Evolutionary conservation across 2,329 filamentous ascomycete species (phyloP).

Genomic region (Chaetomium olivaceum): DNA sequence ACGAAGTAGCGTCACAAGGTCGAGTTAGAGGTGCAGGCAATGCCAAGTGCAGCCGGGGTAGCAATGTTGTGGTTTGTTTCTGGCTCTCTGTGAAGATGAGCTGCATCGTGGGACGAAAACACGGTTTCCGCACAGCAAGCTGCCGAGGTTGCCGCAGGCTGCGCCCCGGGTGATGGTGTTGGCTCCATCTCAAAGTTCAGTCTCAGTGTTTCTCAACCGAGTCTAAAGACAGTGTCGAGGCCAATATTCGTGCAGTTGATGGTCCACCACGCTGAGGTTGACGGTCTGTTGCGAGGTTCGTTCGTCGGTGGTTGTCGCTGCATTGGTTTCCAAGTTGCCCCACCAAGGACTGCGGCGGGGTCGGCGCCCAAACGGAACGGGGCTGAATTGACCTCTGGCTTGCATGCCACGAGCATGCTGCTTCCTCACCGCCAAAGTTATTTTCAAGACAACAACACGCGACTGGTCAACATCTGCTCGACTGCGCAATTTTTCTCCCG

Average conservation of each 20-base stretch:
- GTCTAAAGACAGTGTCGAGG: background rate
- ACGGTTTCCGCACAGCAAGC: background rate
- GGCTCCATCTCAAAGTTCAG: background rate
- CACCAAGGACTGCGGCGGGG: slow-evolving; percentile 8
- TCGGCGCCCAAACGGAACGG: slow-evolving; percentile 22
- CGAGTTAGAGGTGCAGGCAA: background rate
- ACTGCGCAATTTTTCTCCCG: background rate
- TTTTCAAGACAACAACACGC: slow-evolving; percentile 9
- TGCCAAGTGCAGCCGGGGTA: background rate
- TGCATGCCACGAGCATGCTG: slow-evolving; percentile 2
- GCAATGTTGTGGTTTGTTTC: background rate
- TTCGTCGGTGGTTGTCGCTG: background rate
- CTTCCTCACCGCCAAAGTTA: slow-evolving; percentile 30
- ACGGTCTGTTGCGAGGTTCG: background rate
- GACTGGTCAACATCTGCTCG: slow-evolving; percentile 10
- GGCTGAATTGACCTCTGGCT: slow-evolving; percentile 5
- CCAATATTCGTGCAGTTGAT: background rate
- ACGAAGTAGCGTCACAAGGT: background rate
- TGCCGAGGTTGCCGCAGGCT: background rate
- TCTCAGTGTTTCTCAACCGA: background rate
- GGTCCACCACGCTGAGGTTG: background rate
- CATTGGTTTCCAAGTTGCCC: background rate
- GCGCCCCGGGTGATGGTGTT: background rate
- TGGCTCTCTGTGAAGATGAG: background rate
- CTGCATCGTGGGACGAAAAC: background rate